phyloP scores from a whole-genome alignment of 768 basidiomycete genomes.

The Lactarius hengduanensis region DNA sequence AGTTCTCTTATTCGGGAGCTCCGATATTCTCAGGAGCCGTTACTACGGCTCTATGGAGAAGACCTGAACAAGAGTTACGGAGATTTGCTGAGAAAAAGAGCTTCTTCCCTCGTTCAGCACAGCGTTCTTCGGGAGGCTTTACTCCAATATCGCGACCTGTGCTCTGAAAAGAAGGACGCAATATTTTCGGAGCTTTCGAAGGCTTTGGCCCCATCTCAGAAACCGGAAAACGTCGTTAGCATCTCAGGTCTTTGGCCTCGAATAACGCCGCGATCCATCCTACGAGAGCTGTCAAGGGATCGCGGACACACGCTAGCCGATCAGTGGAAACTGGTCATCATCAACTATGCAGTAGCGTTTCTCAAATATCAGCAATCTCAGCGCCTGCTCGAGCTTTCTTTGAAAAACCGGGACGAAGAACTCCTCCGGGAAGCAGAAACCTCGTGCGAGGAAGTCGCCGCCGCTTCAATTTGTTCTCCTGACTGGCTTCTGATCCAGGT shows the following conservation, averaged over 20 bases:
- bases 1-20: slow-evolving; percentile 4
- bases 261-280: slow-evolving; percentile 14
- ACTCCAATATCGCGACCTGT: background rate
- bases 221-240: background rate
- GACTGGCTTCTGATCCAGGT: slow-evolving; percentile 23
- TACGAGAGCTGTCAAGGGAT: slow-evolving; percentile 30
- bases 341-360: slow-evolving; percentile 8
- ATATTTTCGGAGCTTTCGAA: background rate
- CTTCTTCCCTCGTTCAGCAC: background rate
- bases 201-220: background rate
- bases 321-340: background rate
- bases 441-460: background rate
- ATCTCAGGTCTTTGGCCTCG: slow-evolving; percentile 16
- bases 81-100: background rate
- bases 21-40: background rate
- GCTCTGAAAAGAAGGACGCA: background rate
- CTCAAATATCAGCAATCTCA: slow-evolving; percentile 13
- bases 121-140: background rate
- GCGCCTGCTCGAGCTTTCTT: slow-evolving; percentile 10
- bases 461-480: background rate
- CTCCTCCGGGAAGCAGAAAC: slow-evolving; percentile 7
- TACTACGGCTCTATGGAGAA: slow-evolving; percentile 10
- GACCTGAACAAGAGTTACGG: slow-evolving; percentile 2
- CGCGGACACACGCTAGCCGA: slow-evolving; percentile 10
- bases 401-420: background rate